Percentiles rank a stretch among this genome's conserved stretches.
These are phyloP conservation scores for Saccharomycopsis olivae DNA, from an alignment of 805 yeast genomes.

Conservation along the genomic window DNA sequence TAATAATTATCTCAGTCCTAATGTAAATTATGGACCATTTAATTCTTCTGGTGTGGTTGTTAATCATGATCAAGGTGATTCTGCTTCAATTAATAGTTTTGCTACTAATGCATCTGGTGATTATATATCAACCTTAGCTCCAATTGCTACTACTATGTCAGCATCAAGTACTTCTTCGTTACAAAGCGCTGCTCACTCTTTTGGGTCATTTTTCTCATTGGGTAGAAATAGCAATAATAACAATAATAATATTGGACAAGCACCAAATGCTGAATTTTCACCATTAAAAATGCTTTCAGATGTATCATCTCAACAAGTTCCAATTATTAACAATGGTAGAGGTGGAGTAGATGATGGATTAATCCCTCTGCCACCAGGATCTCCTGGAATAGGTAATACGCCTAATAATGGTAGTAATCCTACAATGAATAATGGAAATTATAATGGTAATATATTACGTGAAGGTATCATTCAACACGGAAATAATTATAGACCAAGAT, in stretches of 20 bases:
- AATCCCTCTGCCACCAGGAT: slow-evolving; percentile 15
- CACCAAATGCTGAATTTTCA: slow-evolving; percentile 4
- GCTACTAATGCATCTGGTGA: slow-evolving; percentile 9
- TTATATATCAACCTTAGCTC: slow-evolving; percentile 10
- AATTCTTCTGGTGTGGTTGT: no score
- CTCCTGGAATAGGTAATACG: slow-evolving; percentile 5
- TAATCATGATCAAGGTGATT: slow-evolving; percentile 8
- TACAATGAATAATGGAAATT: neutral
- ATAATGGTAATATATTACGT: neutral
- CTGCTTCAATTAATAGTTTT: slow-evolving; percentile 14
- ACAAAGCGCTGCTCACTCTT: slow-evolving; percentile 17
- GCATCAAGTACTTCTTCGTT: slow-evolving; percentile 17
- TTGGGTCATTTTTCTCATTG: slow-evolving; percentile 16
- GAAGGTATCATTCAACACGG: neutral
- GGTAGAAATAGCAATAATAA: slow-evolving; percentile 1
- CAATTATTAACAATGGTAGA: neutral
- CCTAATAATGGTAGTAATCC: neutral
- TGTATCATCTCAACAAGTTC: slow-evolving; percentile 16
- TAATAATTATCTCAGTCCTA: neutral
- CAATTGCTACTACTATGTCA: slow-evolving; percentile 14
- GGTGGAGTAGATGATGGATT: neutral
- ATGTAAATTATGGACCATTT: neutral
- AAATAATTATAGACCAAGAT: neutral
- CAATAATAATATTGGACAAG: neutral
- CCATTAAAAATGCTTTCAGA: slow-evolving; percentile 15